Base-by-base conservation (phyloP, 345 rosid genomes). In the Hibiscus trionum region DNA sequence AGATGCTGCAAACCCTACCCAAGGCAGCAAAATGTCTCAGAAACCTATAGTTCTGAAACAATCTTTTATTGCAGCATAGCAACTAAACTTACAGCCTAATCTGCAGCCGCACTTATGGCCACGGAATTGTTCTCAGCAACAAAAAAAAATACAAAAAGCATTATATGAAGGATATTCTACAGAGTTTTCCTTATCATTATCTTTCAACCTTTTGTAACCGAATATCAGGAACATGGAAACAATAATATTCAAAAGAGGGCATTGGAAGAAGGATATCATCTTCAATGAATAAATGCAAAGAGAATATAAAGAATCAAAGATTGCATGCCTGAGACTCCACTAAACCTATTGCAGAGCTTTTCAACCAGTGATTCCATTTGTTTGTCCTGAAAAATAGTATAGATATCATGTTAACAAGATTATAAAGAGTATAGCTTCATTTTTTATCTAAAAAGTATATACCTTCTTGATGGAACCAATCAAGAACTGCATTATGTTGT, bases 301-400 rank as follows among this genome's bases (percentile, higher is more conserved):
- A 47, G 10, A 59, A 17, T 27, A n/a, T 53, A 62, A 53, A 39
- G 69, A 69, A 27, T 14, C 44, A 52, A 37, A 57, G 72, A 68
- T 12, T 16, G 14, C 75, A 49, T 82, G 90, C 99, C 98, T 83
- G 93, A 85, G 77, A 87, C 93, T 69, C 99, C 99, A 66, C 84
- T 79, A 78, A 95, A 90, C 84, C 99, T 85, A 75, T 95, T 88
- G 91, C 99, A 95, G 62, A 92, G 99, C 82, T 95, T 95, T 82
- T 90, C 99, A 77, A 95, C 96, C 73, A 95, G 93, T 72, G 97
- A 82, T 71, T 95, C 99, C 98, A 95, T 92, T 80, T 95, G 99
- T 82, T 87, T 95, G 76, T 95, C 99, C 98, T 95, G 81, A 69
- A 79, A 49, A 50, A 80, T 50, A 56, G 70, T 69, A 42, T 52